Evolutionary conservation across 2,329 filamentous ascomycete species (phyloP).

Genomic region (Trichoderma asperellum): DNA sequence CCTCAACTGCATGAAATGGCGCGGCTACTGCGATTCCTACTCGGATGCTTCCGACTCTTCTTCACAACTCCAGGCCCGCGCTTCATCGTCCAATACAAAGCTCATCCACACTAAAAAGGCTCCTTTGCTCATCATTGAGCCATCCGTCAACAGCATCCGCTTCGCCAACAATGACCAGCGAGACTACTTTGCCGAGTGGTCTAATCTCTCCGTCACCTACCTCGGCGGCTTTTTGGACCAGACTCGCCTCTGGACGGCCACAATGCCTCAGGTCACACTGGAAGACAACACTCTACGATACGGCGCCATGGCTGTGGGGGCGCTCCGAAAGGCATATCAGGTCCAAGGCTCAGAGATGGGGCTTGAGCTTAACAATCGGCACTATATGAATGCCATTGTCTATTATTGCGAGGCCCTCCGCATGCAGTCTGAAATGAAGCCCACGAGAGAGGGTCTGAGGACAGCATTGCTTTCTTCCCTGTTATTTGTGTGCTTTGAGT

Average conservation of each 20-base stretch:
- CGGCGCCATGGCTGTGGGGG: conserved; percentile 48
- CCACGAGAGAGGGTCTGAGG: conserved; percentile 43
- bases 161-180: conserved; percentile 43
- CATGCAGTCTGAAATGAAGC: conserved; percentile 44
- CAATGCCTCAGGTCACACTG: conserved; percentile 47
- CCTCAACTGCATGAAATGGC: conserved; percentile 48
- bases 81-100: conserved; percentile 32
- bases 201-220: conserved; percentile 41
- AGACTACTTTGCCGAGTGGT: conserved; percentile 47
- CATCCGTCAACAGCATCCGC: conserved; percentile 41
- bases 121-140: conserved; percentile 40
- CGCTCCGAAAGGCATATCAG: conserved; percentile 43
- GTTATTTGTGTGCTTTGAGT: conserved; percentile 49
- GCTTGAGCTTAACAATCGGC: conserved; percentile 39
- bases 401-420: conserved; percentile 50
- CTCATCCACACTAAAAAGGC: conserved; percentile 41
- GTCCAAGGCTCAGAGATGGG: conserved; percentile 33
- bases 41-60: conserved; percentile 28
- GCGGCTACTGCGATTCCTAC: conserved; percentile 47
- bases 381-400: conserved; percentile 47
- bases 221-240: conserved; percentile 43
- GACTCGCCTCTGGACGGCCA: conserved; percentile 45
- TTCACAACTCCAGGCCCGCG: conserved; percentile 17
- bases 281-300: conserved; percentile 45
- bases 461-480: conserved; percentile 47